These are phyloP conservation scores for Russula emetica DNA, from an alignment of 768 basidiomycete species.

Conservation along the genomic window DNA sequence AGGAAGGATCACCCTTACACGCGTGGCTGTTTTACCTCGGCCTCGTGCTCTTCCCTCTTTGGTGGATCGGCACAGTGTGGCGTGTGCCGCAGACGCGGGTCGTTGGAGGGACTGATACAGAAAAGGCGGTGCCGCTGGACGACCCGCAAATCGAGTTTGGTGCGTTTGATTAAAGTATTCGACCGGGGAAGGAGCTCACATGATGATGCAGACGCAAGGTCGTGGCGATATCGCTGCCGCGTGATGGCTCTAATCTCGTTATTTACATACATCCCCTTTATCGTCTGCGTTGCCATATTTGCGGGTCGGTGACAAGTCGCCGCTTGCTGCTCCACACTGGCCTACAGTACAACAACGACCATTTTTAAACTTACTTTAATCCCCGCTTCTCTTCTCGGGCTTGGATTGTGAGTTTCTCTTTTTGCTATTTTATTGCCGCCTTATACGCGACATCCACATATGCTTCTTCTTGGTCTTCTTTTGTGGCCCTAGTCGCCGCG, in stretches of 20 bases:
- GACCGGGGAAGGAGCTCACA: slow-evolving; percentile 1
- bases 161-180: slow-evolving; percentile 35
- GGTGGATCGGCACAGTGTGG: slow-evolving; percentile 60
- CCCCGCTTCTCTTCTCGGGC: slow-evolving; percentile 7
- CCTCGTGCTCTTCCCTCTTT: slow-evolving; percentile 55
- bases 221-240: slow-evolving; percentile 74
- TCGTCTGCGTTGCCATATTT: slow-evolving; percentile 67
- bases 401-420: slow-evolving; percentile 9
- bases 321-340: not conserved
- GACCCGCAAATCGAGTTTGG: slow-evolving; percentile 78
- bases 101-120: slow-evolving; percentile 50
- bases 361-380: not conserved
- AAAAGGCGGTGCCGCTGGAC: slow-evolving; percentile 70
- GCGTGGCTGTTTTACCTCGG: slow-evolving; percentile 79
- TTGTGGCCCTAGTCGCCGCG: not conserved
- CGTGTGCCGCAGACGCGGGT: slow-evolving; percentile 59
- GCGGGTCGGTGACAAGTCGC: slow-evolving; percentile 30
- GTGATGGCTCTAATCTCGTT: slow-evolving; percentile 64
- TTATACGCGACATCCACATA: slow-evolving; percentile 2
- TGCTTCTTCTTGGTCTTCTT: slow-evolving; percentile 6
- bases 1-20: slow-evolving; percentile 50
- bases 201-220: slow-evolving; percentile 52
- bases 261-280: slow-evolving; percentile 75
- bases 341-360: not conserved
- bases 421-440: not conserved